Evolutionary conservation across 140 eudicot genomes (phyloP).

Genomic region (Anethum foeniculum): DNA sequence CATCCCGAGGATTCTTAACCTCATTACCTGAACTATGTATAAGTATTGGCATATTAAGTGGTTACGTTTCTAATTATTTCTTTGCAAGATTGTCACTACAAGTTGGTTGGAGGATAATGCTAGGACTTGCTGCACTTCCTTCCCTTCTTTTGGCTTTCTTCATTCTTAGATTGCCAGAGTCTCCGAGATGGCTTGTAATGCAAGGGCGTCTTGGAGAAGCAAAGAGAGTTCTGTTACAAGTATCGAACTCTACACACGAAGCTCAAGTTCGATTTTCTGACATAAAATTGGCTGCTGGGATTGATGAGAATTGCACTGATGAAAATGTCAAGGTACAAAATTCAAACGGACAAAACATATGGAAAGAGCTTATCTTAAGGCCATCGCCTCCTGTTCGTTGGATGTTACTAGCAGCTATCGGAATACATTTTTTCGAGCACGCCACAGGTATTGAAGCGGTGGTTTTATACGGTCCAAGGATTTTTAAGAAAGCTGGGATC

Average conservation of each 20-base stretch:
- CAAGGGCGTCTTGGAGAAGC: conserved; percentile 55
- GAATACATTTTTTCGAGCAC: conserved; percentile 79
- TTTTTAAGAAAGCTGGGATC: conserved; percentile 65
- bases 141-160: conserved; percentile 59
- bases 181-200: conserved; percentile 79
- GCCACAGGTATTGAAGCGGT: conserved; percentile 77
- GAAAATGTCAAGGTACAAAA: conserved; percentile 25
- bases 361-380: conserved; percentile 52
- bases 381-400: conserved; percentile 62
- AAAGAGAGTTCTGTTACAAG: conserved; percentile 27
- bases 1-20: conserved; percentile 49
- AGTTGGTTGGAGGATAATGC: conserved; percentile 75
- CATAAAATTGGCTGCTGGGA: conserved; percentile 51
- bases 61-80: conserved; percentile 57
- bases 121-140: conserved; percentile 56
- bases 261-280: conserved; percentile 45
- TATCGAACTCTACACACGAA: conserved; percentile 40
- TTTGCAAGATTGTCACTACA: conserved; percentile 27
- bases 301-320: conserved; percentile 31
- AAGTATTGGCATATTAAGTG: conserved; percentile 53
- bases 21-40: conserved; percentile 71
- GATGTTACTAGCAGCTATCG: conserved; percentile 59
- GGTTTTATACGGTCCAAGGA: conserved; percentile 57
- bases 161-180: conserved; percentile 66
- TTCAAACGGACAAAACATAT: conserved; percentile 34